A percentile compares a stretch with the other conserved stretches of the same genome.
Conservation (phyloP, 2,329 filamentous ascomycete genomes). For the Chaetomium sp. region DNA sequence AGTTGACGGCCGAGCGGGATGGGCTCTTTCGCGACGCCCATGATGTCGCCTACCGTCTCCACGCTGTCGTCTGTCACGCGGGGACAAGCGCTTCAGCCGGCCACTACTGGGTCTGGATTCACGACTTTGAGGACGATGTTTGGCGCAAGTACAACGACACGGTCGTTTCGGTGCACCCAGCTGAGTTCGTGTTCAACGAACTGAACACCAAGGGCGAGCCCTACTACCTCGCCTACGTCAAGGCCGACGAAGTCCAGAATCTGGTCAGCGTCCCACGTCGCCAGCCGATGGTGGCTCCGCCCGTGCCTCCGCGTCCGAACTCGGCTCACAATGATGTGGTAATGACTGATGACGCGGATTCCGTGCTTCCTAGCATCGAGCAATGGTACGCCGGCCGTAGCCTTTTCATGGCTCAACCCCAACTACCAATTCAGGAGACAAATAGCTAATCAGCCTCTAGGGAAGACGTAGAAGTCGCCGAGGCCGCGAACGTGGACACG, state of each 20-base stretch:
- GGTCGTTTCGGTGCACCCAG: conserved; percentile 61
- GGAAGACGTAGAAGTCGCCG: no score
- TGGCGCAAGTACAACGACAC: conserved; percentile 97
- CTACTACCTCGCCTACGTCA: conserved; percentile 33
- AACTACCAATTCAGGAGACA: no score
- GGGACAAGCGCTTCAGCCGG: conserved; percentile 61
- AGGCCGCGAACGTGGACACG: neutral
- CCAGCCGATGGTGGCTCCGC: neutral
- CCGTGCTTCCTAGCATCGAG: neutral
- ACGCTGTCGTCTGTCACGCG: conserved; percentile 89
- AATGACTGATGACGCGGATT: neutral
- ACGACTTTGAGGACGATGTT: conserved; percentile 70
- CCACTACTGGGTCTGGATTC: conserved; percentile 97
- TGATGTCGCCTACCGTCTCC: conserved; percentile 69
- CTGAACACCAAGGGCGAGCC: conserved; percentile 67
- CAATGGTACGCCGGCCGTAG: neutral
- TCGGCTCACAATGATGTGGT: neutral
- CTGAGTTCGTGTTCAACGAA: conserved; percentile 66
- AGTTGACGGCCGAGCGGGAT: conserved; percentile 31
- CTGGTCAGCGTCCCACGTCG: conserved; percentile 26
- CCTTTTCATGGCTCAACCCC: neutral
- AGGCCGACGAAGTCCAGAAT: conserved; percentile 23
- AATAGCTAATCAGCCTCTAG: no score
- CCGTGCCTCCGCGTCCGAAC: conserved; percentile 5
- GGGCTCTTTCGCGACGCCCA: conserved; percentile 57